Evolutionary conservation across 1,284 basidiomycete species (phyloP), one percentile per base, ranked within the genome.

Genomic region (Ustilago shanxiensis): DNA sequence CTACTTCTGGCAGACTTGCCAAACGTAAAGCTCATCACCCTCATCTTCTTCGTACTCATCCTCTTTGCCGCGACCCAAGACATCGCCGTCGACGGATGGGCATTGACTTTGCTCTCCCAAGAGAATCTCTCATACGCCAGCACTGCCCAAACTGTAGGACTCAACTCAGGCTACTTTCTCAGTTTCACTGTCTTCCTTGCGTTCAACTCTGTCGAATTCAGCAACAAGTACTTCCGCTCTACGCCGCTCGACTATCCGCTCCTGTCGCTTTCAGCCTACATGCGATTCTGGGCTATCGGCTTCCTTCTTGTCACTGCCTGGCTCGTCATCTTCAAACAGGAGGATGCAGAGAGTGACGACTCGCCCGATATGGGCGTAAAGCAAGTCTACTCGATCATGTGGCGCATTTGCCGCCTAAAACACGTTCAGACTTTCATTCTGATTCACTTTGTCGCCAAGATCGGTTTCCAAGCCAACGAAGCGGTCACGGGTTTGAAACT

Each of bases 61-160:
- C 90, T 95, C 71, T 93, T 99, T 78, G 96, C 97, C 18, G 97
- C 97, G 7, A 99, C 97, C 0, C 97, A 99, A 93, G 96, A 99
- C 86, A 98, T 98, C 74, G 96, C 96, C 53, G 96, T 99, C 20
- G 96, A 99, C 83, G 96, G 95, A 45, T 99, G 97, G 97, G 97
- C 97, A 9, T 89, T 99, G 60, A 98, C 95, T 2, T 90, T 99
- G 50, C 91, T 99, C 60, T 98, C 96, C 1, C 91, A 95, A 72
- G 95, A 96, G 75, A 97, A 95, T 84, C 88, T 99, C 45, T 94
- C 95, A 22, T 99, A 97, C 84, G 97, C 97, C 7, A 96, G 94
- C 28, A 99, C 96, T 4, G 98, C 96, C 56, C 97, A 99, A 87
- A 99, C 97, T 0, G 94, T 99, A 65, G 97, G 97, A 20, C 89